phyloP scores from a whole-genome alignment of 495 filamentous ascomycete genomes.

The Xylaria flabelliformis region DNA sequence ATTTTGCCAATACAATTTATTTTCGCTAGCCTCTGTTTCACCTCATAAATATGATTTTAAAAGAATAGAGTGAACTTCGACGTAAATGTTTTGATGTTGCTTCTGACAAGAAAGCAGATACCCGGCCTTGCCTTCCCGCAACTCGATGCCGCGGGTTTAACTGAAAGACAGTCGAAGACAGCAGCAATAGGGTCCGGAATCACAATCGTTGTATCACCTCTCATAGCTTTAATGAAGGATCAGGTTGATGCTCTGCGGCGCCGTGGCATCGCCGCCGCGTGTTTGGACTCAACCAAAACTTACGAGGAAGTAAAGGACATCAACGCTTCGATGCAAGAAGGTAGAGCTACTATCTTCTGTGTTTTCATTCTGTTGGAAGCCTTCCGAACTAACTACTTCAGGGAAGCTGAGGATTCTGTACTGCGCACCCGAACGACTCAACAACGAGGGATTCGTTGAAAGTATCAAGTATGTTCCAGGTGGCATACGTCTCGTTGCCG shows the following conservation, averaged over 20 bases:
- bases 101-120: conserved; percentile 45
- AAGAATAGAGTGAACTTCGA: background rate
- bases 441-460: conserved; percentile 64
- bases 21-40: background rate
- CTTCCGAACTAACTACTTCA: background rate
- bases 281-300: conserved; percentile 59
- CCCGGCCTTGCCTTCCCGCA: conserved; percentile 61
- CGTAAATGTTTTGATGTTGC: background rate
- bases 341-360: background rate
- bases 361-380: background rate
- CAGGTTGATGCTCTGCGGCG: conserved; percentile 59
- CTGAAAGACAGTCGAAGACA: conserved; percentile 2
- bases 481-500: conserved; percentile 62
- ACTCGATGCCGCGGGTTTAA: conserved; percentile 41
- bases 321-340: conserved; percentile 51
- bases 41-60: background rate
- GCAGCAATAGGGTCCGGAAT: conserved; percentile 46
- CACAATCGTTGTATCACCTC: conserved; percentile 61
- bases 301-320: conserved; percentile 53
- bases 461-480: conserved; percentile 56
- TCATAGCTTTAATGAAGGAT: conserved; percentile 66
- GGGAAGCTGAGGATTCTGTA: conserved; percentile 59
- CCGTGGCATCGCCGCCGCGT: conserved; percentile 57
- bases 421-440: conserved; percentile 64
- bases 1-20: background rate